Base-by-base conservation (phyloP, 495 filamentous ascomycete genomes). In the Amorphotheca resinae region DNA sequence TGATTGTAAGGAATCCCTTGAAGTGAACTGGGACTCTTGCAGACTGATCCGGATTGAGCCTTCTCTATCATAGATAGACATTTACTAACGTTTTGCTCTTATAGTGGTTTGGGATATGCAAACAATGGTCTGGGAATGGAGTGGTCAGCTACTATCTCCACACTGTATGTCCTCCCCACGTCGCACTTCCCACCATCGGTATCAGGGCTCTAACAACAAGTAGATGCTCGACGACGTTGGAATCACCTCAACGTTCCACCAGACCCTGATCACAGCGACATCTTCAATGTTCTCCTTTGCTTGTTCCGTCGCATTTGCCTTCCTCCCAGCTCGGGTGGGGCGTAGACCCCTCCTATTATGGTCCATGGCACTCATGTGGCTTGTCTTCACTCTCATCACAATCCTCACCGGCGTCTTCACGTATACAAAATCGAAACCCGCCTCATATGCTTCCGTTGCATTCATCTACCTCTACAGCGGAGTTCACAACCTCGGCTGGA, bases 231-330 rank as follows among this genome's bases (percentile, higher is more conserved):
- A 49, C 17, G 30, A 34, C 22, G 57, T 61, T 20, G 56, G 60
- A 9, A 57, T 59, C 23, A 61, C 51, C 14, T 51, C 58, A 38
- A 46, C 54, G 2, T 49, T 56, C 14, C 46, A 48, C 7, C 64
- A 68, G 44, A 56, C 59, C 7, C 49, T 61, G 22, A 66, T 70
- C 31, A 50, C 18, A 1, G 48, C 22, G 7, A 36, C 22, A 3
- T 38, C 33, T 16, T 37, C 40, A 33, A 50, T 50, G 17, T 45
- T 39, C 15, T 42, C 42, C 17, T 50, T 41, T 18, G 12, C n/a
- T 12, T 28, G 14, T 8, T 26, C 48, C 5, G 16, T 45, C n/a
- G 22, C n/a, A 28, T 41, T 42, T n/a, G 42, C 48, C 14, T 36
- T 46, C 16, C 34, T 45, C 16, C 30, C 33, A n/a, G 37, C 14